Evolutionary conservation across 768 basidiomycete species (phyloP).

Genomic region (Rhodotorula taiwanensis): DNA sequence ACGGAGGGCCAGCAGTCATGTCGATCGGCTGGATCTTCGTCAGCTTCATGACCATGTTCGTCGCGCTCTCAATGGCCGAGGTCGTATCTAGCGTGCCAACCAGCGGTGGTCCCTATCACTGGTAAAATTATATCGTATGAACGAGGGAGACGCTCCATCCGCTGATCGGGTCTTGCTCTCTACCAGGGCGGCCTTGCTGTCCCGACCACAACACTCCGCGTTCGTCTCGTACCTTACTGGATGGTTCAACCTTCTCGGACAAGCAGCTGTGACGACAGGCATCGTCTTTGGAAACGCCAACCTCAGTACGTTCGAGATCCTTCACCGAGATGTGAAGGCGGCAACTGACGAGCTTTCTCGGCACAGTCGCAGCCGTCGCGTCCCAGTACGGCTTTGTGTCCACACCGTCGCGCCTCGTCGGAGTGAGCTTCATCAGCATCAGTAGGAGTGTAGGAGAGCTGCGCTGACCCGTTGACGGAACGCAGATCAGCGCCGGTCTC

Average conservation of each 20-base stretch:
- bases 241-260: slow-evolving; percentile 44
- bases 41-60: slow-evolving; percentile 51
- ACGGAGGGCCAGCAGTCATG: slow-evolving; percentile 58
- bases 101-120: slow-evolving; percentile 54
- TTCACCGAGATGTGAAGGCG: no score
- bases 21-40: slow-evolving; percentile 46
- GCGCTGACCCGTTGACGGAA: no score
- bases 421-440: slow-evolving; percentile 41
- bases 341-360: not conserved
- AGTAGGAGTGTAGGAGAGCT: no score
- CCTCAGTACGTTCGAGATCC: slow-evolving; percentile 5
- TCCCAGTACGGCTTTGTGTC: slow-evolving; percentile 59
- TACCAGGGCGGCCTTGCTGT: slow-evolving; percentile 74
- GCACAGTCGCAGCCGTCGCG: slow-evolving; percentile 55
- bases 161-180: no score
- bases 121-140: no score
- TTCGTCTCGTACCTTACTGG: slow-evolving; percentile 68
- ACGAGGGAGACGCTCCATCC: no score
- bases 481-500: slow-evolving; percentile 57
- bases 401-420: slow-evolving; percentile 57
- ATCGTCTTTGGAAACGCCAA: slow-evolving; percentile 50
- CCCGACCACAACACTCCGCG: slow-evolving; percentile 48
- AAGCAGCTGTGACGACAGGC: slow-evolving; percentile 70
- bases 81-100: slow-evolving; percentile 51
- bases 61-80: slow-evolving; percentile 68